Evolutionary conservation across 2,329 filamentous ascomycete species (phyloP).

Genomic region (Berkeleyomyces rouxiae): DNA sequence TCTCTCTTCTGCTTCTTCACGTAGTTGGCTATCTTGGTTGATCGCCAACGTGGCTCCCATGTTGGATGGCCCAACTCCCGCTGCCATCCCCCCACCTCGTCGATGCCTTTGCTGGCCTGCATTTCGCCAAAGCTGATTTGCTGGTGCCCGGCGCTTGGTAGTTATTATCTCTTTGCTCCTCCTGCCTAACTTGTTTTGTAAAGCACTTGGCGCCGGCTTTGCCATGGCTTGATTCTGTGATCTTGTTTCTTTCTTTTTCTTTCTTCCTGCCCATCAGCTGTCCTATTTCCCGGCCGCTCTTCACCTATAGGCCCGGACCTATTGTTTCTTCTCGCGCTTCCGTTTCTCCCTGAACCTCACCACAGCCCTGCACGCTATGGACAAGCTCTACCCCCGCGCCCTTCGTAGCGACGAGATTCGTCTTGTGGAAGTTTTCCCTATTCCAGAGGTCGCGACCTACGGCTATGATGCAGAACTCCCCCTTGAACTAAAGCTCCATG

Average conservation of each 20-base stretch:
- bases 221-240: neutral
- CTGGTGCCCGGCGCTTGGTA: neutral
- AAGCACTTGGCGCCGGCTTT: neutral
- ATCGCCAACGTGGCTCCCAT: neutral
- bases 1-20: neutral
- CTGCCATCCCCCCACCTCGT: neutral
- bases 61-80: neutral
- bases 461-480: slow-evolving; percentile 3
- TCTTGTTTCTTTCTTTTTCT: neutral
- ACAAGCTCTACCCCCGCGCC: slow-evolving; percentile 3
- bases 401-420: slow-evolving; percentile 11
- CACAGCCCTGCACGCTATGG: slow-evolving; percentile 1
- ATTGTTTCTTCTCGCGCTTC: neutral
- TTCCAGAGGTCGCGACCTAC: neutral
- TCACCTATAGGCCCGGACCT: neutral
- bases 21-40: neutral
- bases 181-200: neutral
- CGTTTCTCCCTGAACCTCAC: neutral
- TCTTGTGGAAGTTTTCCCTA: slow-evolving; percentile 13
- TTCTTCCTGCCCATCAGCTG: neutral
- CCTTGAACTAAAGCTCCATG: slow-evolving; percentile 7
- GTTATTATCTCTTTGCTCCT: neutral
- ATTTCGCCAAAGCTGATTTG: neutral
- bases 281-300: neutral
- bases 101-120: neutral